A percentile compares a stretch with the other conserved stretches of the same genome.
Evolutionary conservation across 257 asterid genomes (phyloP).

Genomic region (Fraxinus excelsior): DNA sequence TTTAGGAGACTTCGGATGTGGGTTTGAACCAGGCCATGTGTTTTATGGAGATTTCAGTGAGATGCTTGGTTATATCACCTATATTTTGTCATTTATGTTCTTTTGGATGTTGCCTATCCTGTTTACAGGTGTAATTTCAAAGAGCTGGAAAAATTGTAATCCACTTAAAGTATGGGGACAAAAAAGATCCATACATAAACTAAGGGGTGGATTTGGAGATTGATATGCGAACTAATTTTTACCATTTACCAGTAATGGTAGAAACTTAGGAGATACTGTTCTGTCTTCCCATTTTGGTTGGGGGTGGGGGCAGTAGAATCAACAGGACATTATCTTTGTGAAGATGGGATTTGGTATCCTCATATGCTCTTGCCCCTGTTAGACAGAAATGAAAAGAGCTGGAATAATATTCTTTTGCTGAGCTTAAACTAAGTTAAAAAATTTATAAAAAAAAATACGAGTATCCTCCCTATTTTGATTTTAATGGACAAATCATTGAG

Average conservation of each 20-base stretch:
- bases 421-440: neutral
- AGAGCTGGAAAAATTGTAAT: slow-evolving; percentile 8
- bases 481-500: neutral
- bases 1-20: neutral
- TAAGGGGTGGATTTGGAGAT: neutral
- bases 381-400: neutral
- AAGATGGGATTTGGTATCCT: neutral
- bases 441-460: neutral
- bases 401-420: neutral
- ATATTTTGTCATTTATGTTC: slow-evolving; percentile 3
- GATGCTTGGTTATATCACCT: neutral
- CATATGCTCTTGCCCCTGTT: neutral
- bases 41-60: slow-evolving; percentile 1
- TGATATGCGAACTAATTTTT: neutral
- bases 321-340: neutral
- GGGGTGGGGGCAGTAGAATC: neutral
- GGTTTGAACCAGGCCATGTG: neutral
- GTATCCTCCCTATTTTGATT: neutral
- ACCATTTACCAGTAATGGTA: neutral
- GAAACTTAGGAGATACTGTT: neutral
- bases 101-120: neutral
- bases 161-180: neutral
- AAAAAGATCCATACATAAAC: neutral
- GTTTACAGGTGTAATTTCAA: neutral
- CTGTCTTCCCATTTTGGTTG: neutral